Conservation (phyloP, 805 yeast genomes). For the Yarrowia bubula region DNA sequence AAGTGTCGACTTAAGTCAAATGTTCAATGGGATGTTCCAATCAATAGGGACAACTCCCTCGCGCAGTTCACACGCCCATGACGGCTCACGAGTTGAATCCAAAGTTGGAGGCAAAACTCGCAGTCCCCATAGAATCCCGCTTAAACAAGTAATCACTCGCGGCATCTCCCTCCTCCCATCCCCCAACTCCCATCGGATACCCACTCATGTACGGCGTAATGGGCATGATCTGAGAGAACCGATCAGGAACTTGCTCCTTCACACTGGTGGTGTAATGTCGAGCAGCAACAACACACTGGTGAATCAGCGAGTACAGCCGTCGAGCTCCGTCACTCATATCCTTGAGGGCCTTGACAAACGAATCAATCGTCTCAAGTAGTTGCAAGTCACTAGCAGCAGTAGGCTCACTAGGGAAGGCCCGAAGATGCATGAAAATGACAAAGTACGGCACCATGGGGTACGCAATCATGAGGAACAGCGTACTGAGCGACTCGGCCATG, state of each 20-base stretch:
- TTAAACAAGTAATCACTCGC: slow-evolving; percentile 1
- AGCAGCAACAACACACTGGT: slow-evolving; percentile 14
- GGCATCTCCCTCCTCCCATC: slow-evolving; percentile 1
- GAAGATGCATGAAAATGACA: slow-evolving; percentile 12
- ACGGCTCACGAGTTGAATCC: slow-evolving; percentile 5
- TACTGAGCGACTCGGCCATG: slow-evolving; percentile 4
- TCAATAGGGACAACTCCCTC: too few species aligned
- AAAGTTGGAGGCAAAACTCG: neutral
- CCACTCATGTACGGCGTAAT: slow-evolving; percentile 21
- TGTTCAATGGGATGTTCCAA: too few species aligned
- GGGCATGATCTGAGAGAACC: slow-evolving; percentile 6
- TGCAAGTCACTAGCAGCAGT: neutral
- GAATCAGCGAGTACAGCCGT: slow-evolving; percentile 3
- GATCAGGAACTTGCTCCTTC: neutral
- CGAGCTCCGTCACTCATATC: slow-evolving; percentile 3
- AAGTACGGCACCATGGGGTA: slow-evolving; percentile 21
- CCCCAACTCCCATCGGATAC: neutral
- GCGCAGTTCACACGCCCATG: neutral
- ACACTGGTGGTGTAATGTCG: neutral
- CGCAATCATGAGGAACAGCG: slow-evolving; percentile 6
- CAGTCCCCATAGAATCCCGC: slow-evolving; percentile 6
- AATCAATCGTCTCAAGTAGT: neutral
- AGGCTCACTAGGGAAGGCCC: slow-evolving; percentile 2
- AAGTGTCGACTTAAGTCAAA: too few species aligned
- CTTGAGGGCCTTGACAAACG: neutral